phyloP scores from a whole-genome alignment of 23 red algal species.

The Gracilaria vermiculophylla region DNA sequence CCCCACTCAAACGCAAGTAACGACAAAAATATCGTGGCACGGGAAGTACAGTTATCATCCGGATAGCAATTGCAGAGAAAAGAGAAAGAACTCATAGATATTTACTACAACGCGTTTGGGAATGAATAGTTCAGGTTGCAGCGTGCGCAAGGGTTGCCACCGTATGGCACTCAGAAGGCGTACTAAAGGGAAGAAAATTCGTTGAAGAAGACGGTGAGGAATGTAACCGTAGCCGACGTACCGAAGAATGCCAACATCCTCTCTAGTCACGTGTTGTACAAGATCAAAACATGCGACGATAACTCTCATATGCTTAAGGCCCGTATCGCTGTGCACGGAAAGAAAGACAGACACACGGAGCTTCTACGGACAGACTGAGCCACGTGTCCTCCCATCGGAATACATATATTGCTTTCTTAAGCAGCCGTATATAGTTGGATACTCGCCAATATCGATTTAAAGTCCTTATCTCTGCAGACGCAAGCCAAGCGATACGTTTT shows the following conservation, averaged over 20 bases:
- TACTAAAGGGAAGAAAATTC: constrained; percentile 8
- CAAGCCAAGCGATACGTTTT: constrained; percentile 21
- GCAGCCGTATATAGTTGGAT: constrained; percentile 6
- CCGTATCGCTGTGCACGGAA: constrained; percentile 8
- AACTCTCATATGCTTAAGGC: not conserved
- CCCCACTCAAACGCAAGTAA: too few species aligned
- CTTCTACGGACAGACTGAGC: not conserved
- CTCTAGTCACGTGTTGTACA: constrained; percentile 17
- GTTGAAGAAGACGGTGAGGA: not conserved
- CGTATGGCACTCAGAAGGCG: not conserved
- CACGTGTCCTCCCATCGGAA: not conserved
- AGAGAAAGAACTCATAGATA: not conserved
- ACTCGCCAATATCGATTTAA: constrained; percentile 33
- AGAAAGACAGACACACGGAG: constrained; percentile 1
- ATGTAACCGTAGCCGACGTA: not conserved
- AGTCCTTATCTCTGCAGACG: constrained; percentile 34
- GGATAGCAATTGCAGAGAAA: constrained; percentile 20
- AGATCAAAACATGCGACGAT: constrained; percentile 17
- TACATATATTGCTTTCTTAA: constrained; percentile 2
- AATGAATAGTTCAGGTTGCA: not conserved
- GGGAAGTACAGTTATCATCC: too few species aligned
- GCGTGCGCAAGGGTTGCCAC: not conserved
- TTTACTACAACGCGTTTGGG: not conserved
- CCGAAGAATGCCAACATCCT: not conserved
- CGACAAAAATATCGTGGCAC: too few species aligned